These are phyloP conservation scores for Metrosideros polymorpha DNA, from an alignment of 441 rosid genomes.

Conservation along the genomic window DNA sequence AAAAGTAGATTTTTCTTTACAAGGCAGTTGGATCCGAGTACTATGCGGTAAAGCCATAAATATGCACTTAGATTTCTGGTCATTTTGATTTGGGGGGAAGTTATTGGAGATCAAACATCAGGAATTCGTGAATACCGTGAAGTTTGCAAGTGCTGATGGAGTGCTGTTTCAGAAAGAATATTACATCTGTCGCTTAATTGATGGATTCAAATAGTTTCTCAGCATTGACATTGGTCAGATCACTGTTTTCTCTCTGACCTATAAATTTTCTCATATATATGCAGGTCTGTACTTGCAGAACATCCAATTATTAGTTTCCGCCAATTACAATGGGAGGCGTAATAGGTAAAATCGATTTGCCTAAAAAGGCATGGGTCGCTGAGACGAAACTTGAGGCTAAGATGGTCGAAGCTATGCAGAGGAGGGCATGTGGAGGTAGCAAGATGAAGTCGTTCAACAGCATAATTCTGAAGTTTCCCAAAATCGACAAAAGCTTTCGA, in stretches of 20 bases:
- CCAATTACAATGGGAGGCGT: slow-evolving; percentile 52
- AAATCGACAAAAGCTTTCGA: slow-evolving; percentile 71
- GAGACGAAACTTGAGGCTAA: slow-evolving; percentile 82
- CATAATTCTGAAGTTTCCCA: slow-evolving; percentile 83
- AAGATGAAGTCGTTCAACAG: slow-evolving; percentile 72
- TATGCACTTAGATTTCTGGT: not conserved
- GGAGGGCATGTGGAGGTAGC: slow-evolving; percentile 56
- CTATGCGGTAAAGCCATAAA: not conserved
- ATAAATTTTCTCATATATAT: not conserved
- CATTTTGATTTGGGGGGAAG: not conserved
- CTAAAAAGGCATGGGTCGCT: slow-evolving; percentile 22
- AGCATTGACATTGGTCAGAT: not conserved
- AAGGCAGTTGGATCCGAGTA: not conserved
- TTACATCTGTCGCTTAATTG: not conserved
- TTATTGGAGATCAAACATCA: not conserved
- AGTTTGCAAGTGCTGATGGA: not conserved
- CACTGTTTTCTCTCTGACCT: not conserved
- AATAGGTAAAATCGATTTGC: slow-evolving; percentile 30
- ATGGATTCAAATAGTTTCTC: not conserved
- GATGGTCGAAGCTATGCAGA: slow-evolving; percentile 72
- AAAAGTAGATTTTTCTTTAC: not conserved
- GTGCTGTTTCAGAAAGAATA: not conserved
- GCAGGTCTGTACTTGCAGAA: not conserved
- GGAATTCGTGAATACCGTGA: not conserved
- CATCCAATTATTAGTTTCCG: not conserved